A percentile compares a stretch with the other conserved stretches of the same genome.
Conservation (phyloP, 1,139 yeast genomes). For the Ogataea hybrid region DNA sequence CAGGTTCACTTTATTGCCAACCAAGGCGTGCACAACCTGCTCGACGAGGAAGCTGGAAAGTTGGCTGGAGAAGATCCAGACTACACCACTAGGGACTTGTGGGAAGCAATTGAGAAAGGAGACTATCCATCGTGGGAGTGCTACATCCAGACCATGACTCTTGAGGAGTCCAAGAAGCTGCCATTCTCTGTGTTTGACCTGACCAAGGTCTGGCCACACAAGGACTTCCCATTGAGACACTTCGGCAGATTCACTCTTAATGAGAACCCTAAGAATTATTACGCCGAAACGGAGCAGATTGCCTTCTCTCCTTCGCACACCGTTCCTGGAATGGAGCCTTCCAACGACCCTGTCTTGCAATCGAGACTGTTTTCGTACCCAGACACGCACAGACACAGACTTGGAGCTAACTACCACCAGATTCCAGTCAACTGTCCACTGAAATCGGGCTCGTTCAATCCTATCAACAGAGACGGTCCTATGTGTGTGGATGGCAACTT, state of each 20-base stretch:
- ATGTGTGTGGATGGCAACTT: slow-evolving; percentile 84
- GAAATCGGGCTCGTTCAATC: slow-evolving; percentile 47
- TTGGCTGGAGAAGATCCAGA: slow-evolving; percentile 64
- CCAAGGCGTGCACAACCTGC: slow-evolving; percentile 59
- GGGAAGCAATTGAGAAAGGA: slow-evolving; percentile 55
- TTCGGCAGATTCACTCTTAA: too few species aligned
- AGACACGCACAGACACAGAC: slow-evolving; percentile 74
- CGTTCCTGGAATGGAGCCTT: too few species aligned
- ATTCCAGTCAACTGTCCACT: slow-evolving; percentile 73
- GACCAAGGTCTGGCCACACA: too few species aligned
- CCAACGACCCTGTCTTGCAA: too few species aligned
- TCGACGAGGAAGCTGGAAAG: slow-evolving; percentile 55
- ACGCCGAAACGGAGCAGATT: too few species aligned
- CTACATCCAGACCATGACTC: slow-evolving; percentile 72
- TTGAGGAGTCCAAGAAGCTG: too few species aligned
- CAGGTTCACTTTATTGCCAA: slow-evolving; percentile 64
- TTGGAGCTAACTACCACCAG: slow-evolving; percentile 69
- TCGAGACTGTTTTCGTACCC: too few species aligned
- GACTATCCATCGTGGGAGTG: slow-evolving; percentile 64
- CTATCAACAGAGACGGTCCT: slow-evolving; percentile 75
- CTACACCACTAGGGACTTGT: slow-evolving; percentile 56
- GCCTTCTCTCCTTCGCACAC: too few species aligned
- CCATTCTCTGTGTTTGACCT: too few species aligned
- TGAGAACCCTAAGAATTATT: too few species aligned
- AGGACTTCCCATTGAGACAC: too few species aligned